Evolutionary conservation across 176 grass and related monocot species (phyloP).

Genomic region (Saccharum officinarum): DNA sequence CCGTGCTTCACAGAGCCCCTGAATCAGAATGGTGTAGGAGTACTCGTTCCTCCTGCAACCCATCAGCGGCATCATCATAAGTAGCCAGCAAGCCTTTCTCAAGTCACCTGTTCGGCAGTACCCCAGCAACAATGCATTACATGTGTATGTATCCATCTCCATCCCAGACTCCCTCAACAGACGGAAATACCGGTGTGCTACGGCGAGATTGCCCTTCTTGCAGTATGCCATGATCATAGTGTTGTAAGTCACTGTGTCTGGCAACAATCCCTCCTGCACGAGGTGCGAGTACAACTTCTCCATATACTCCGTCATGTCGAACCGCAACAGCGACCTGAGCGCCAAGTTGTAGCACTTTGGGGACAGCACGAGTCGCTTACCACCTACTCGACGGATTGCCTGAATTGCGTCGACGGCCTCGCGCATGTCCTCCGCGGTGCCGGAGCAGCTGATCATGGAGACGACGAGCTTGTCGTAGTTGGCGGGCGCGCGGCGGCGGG

Average conservation of each 20-base stretch:
- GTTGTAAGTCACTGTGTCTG: neutral
- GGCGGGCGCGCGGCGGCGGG: constrained; percentile 29
- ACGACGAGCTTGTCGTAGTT: constrained; percentile 61
- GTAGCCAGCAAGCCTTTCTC: neutral
- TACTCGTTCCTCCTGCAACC: neutral
- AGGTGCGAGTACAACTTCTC: neutral
- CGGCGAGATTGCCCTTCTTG: neutral
- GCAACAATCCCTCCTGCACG: neutral
- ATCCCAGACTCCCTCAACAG: neutral
- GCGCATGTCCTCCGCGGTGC: constrained; percentile 40
- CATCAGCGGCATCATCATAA: neutral
- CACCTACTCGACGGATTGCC: constrained; percentile 58
- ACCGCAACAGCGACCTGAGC: constrained; percentile 53
- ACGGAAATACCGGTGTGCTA: neutral
- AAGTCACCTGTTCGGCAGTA: neutral
- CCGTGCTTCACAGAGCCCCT: neutral
- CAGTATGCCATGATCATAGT: neutral
- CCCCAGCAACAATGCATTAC: neutral
- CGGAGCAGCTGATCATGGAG: constrained; percentile 69
- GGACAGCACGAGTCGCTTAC: constrained; percentile 46
- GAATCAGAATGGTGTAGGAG: neutral
- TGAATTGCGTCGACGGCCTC: constrained; percentile 46
- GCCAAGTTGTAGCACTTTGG: constrained; percentile 70
- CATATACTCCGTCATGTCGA: constrained; percentile 41
- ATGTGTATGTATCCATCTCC: neutral